Evolutionary conservation across 2,329 filamentous ascomycete species (phyloP), one percentile per base, ranked within the genome.

Genomic region (Fusarium luffae): DNA sequence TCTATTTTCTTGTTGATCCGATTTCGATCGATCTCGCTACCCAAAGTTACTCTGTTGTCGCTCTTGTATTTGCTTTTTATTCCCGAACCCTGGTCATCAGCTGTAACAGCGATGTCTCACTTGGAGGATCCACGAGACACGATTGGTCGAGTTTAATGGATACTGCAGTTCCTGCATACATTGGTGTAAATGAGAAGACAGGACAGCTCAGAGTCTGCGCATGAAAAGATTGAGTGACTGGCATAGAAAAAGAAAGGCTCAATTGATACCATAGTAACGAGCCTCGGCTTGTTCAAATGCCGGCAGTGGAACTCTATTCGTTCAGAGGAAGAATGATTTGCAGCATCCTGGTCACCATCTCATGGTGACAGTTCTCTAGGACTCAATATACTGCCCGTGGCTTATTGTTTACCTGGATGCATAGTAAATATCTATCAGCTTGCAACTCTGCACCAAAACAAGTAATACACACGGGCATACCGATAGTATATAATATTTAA

Each of bases 11-110:
- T 49, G 37, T 51, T 51, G 25, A 9, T 19, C 32, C 25, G 49
- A 51, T 51, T 51, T n/a, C 49, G 49, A 51, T 51, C 49, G 49
- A 51, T 51, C 49, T 51, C 32, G 49, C 30, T 51, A 51, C 18
- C 18, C 21, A 41, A 41, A 41, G 23, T 51, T 51, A 18, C 23
- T 51, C 23, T 51, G 32, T 9, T 16, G 23, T 27, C 37, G 49
- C 49, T 18, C 37, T 27, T 14, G 11, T 43, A 19, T 13, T 65
- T 65, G 42, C 42, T 48, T 65, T 64, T 59, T 41, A 28, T 48
- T 19, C 25, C 23, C 52, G 28, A 42, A 37, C 47, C 51, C 41
- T 37, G 23, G 54, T 19, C 21, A 34, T 59, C 47, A 59, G 34
- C 47, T 44, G 47, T 40, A 65, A 51, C 18, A 59, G 21, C 28